Evolutionary conservation across 768 basidiomycete genomes (phyloP).

Genomic region (Podaxis pistillaris): DNA sequence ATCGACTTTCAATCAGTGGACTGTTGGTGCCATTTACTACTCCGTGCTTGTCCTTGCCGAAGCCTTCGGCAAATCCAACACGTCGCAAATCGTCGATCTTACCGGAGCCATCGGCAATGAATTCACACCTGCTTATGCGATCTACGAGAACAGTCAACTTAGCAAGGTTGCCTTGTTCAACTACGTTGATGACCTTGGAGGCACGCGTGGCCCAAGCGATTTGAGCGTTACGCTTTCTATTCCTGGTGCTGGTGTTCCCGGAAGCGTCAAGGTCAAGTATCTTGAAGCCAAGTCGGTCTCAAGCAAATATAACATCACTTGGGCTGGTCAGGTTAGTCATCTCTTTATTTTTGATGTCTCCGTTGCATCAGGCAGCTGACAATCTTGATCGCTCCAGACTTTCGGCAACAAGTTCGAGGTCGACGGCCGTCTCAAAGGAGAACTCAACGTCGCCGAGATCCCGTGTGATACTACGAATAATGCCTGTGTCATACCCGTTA

Average conservation of each 20-base stretch:
- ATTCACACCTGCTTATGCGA: conserved; percentile 65
- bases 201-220: conserved; percentile 44
- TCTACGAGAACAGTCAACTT: conserved; percentile 70
- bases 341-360: not conserved
- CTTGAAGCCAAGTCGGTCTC: conserved; percentile 54
- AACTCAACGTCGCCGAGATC: conserved; percentile 53
- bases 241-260: conserved; percentile 42
- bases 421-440: conserved; percentile 66
- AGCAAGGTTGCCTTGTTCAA: conserved; percentile 71
- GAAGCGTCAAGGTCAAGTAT: conserved; percentile 53
- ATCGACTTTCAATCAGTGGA: conserved; percentile 63
- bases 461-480: conserved; percentile 53
- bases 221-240: conserved; percentile 46
- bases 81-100: conserved; percentile 67
- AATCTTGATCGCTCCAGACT: conserved; percentile 38
- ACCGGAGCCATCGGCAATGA: conserved; percentile 46
- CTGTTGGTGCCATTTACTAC: conserved; percentile 73
- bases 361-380: not conserved
- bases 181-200: conserved; percentile 60
- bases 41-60: conserved; percentile 70
- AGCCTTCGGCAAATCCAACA: conserved; percentile 62
- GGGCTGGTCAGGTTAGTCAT: conserved; percentile 67
- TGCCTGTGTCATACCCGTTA: conserved; percentile 58
- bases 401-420: conserved; percentile 59
- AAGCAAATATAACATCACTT: conserved; percentile 65